phyloP scores from a whole-genome alignment of 2,329 filamentous ascomycete genomes.

The Neospermospora avenae region DNA sequence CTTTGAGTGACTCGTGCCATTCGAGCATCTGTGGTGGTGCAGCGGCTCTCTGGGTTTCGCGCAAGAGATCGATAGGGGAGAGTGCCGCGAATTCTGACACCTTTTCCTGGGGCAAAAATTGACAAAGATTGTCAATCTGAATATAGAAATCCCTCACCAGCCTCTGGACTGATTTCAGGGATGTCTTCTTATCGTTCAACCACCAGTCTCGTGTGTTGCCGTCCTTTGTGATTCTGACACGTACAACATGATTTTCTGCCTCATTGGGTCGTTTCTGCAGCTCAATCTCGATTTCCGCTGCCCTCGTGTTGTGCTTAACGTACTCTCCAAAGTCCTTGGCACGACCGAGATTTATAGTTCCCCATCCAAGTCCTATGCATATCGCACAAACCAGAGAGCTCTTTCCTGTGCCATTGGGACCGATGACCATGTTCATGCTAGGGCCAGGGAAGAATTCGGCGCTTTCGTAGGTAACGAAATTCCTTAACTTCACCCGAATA shows the following conservation, averaged over 20 bases:
- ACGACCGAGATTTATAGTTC: slow-evolving; percentile 76
- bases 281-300: slow-evolving; percentile 87
- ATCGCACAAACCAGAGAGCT: slow-evolving; percentile 97
- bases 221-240: slow-evolving; percentile 73
- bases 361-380: slow-evolving; percentile 85
- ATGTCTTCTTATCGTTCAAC: slow-evolving; percentile 63
- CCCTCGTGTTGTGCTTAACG: slow-evolving; percentile 80
- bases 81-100: slow-evolving; percentile 91
- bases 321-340: slow-evolving; percentile 84
- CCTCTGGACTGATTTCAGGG: slow-evolving; percentile 61
- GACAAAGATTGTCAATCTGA: slow-evolving; percentile 95
- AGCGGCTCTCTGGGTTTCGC: slow-evolving; percentile 84
- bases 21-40: slow-evolving; percentile 76
- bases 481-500: slow-evolving; percentile 76
- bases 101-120: slow-evolving; percentile 93
- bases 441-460: slow-evolving; percentile 91
- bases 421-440: slow-evolving; percentile 96
- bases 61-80: slow-evolving; percentile 74
- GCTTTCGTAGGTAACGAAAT: slow-evolving; percentile 93
- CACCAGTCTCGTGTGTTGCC: slow-evolving; percentile 79
- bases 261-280: slow-evolving; percentile 63
- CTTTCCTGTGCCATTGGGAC: slow-evolving; percentile 97
- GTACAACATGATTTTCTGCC: slow-evolving; percentile 67
- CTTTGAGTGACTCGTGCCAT: slow-evolving; percentile 74
- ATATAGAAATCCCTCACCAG: slow-evolving; percentile 75